phyloP scores from a whole-genome alignment of 208 protist species.

The Acanthamoeba castellanii region DNA sequence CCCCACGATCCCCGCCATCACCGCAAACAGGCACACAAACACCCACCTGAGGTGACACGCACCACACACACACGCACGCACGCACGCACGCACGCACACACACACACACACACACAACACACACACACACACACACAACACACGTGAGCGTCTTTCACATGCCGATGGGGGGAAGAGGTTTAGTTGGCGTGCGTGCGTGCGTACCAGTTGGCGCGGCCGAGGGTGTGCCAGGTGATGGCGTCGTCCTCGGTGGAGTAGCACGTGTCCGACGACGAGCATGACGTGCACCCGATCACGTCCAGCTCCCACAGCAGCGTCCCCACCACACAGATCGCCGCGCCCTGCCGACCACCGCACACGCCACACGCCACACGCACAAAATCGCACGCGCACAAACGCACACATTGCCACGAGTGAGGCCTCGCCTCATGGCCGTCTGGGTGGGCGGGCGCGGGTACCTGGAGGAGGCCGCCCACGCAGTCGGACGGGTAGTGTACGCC shows the following conservation, averaged over 20 bases:
- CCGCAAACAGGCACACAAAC: conserved; percentile 19
- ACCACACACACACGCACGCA: not conserved
- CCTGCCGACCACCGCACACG: not conserved
- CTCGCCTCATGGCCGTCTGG: too few relatives aligned
- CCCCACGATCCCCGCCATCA: conserved; percentile 67
- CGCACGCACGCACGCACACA: too few relatives aligned
- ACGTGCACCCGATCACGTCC: conserved; percentile 71
- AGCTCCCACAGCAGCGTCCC: conserved; percentile 67
- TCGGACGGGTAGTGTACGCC: conserved; percentile 84
- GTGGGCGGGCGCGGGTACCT: not conserved
- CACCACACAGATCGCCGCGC: conserved; percentile 67
- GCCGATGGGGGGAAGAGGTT: not conserved
- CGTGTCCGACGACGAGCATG: conserved; percentile 54
- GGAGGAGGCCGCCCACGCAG: conserved; percentile 78
- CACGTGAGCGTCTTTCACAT: too few relatives aligned
- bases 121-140: too few relatives aligned
- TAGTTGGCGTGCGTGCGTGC: not conserved
- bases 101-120: too few relatives aligned
- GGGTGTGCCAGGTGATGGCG: not conserved
- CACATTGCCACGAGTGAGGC: too few relatives aligned
- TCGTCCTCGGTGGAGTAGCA: conserved; percentile 73
- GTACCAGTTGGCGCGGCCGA: conserved; percentile 26
- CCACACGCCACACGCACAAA: too few relatives aligned
- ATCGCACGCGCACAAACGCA: too few relatives aligned
- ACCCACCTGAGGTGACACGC: conserved; percentile 2